Evolutionary conservation across 164 flowering plant genomes (phyloP).

Genomic region (Sedum album): DNA sequence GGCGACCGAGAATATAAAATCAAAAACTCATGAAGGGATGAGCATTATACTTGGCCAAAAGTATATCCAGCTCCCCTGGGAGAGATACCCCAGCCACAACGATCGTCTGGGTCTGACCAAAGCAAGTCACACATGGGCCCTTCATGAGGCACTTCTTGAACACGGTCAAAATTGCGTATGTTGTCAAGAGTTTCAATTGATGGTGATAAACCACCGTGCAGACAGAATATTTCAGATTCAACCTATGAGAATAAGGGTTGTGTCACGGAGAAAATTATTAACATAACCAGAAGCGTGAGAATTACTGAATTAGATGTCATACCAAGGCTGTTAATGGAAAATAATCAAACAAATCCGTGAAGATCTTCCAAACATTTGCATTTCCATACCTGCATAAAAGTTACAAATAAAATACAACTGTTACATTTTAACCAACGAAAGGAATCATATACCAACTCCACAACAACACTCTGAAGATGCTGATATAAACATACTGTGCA

Average conservation of each 20-base stretch:
- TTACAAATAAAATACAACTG: neutral
- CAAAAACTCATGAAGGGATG: neutral
- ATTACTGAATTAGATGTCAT: slow-evolving; percentile 21
- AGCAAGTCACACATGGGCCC: slow-evolving; percentile 97
- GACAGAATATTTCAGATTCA: slow-evolving; percentile 93
- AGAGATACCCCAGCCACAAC: slow-evolving; percentile 98
- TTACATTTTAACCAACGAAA: neutral
- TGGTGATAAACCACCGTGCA: slow-evolving; percentile 94
- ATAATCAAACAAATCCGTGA: slow-evolving; percentile 90
- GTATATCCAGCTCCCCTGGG: slow-evolving; percentile 36
- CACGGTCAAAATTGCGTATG: slow-evolving; percentile 87
- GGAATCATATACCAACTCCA: neutral
- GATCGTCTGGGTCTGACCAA: slow-evolving; percentile 98
- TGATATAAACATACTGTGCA: too few species aligned
- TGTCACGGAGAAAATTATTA: neutral
- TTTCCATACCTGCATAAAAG: slow-evolving; percentile 76
- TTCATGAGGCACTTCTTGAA: slow-evolving; percentile 97
- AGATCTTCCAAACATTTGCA: slow-evolving; percentile 90
- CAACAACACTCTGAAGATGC: neutral
- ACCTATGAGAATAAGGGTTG: slow-evolving; percentile 33
- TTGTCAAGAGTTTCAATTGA: slow-evolving; percentile 91
- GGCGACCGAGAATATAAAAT: neutral
- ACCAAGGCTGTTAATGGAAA: slow-evolving; percentile 95
- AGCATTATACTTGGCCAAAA: slow-evolving; percentile 69
- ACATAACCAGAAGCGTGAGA: neutral